phyloP scores from a whole-genome alignment of 73 alveolate genomes.

The Stentor roeselii region DNA sequence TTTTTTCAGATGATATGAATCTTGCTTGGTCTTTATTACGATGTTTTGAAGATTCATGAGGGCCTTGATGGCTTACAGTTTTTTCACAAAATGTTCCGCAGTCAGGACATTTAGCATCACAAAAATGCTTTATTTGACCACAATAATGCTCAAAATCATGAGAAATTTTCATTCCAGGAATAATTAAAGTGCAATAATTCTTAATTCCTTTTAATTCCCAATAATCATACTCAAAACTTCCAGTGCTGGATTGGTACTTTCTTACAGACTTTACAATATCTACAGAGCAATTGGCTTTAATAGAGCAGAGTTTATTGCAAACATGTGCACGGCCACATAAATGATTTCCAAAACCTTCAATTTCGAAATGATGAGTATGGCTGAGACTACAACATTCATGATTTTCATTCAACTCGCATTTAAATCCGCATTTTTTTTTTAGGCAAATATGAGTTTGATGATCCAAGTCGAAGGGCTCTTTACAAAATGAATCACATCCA shows the following conservation, averaged over 20 bases:
- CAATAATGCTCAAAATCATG: slow-evolving; percentile 8
- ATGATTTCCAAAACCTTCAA: neutral
- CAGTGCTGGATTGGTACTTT: neutral
- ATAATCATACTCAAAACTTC: neutral
- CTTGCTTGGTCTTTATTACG: neutral
- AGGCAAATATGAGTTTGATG: neutral
- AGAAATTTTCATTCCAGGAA: neutral
- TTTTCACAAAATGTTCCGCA: slow-evolving; percentile 1
- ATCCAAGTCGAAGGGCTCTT: neutral
- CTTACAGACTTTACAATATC: neutral
- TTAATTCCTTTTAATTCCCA: neutral
- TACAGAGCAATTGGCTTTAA: neutral
- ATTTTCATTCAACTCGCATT: neutral
- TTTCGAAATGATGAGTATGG: neutral
- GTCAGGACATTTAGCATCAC: slow-evolving; percentile 4
- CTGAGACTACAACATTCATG: neutral
- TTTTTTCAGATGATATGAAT: neutral
- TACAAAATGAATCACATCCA: neutral
- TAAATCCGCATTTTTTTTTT: neutral
- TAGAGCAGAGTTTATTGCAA: neutral
- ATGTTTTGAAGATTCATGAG: neutral
- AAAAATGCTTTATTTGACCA: neutral
- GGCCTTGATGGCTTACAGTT: neutral
- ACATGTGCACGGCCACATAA: neutral
- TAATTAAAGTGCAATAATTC: neutral